phyloP scores from a whole-genome alignment of 2,329 filamentous ascomycete species.

The Fusarium penzigii region DNA sequence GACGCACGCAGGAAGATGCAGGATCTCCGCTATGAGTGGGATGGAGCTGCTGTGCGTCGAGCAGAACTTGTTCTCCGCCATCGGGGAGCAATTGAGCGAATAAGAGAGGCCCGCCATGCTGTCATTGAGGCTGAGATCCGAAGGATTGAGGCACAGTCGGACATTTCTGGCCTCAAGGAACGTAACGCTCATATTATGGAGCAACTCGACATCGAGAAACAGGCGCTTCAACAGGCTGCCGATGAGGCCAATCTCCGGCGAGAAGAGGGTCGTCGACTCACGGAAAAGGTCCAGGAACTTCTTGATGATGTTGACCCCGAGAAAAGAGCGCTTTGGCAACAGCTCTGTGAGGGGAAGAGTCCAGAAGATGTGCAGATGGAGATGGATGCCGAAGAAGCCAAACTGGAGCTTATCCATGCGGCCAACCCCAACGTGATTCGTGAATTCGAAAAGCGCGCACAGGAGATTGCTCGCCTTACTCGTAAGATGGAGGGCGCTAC shows the following conservation, averaged over 20 bases:
- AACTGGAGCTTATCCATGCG: conserved; percentile 77
- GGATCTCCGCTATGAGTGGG: conserved; percentile 54
- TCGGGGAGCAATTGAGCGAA: conserved; percentile 60
- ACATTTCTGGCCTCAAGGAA: conserved; percentile 67
- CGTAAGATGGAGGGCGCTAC: conserved; percentile 56
- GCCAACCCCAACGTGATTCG: conserved; percentile 74
- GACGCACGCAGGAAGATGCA: conserved; percentile 42
- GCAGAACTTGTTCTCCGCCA: conserved; percentile 53
- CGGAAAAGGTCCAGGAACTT: conserved; percentile 41
- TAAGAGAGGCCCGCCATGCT: conserved; percentile 63
- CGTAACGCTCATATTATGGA: conserved; percentile 63
- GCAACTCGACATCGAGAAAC: conserved; percentile 48
- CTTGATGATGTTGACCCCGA: conserved; percentile 39
- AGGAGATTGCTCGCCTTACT: conserved; percentile 67
- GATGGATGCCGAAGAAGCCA: conserved; percentile 71
- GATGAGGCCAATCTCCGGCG: conserved; percentile 40
- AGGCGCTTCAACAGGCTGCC: conserved; percentile 36
- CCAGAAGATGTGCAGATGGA: conserved; percentile 69
- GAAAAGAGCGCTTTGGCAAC: conserved; percentile 42
- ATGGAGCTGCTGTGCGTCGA: conserved; percentile 57
- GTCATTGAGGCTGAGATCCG: conserved; percentile 71
- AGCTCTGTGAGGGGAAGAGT: conserved; percentile 50
- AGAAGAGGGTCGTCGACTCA: conserved; percentile 35
- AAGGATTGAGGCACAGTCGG: conserved; percentile 79
- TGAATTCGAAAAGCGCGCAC: conserved; percentile 73